A percentile compares a stretch with the other conserved stretches of the same genome.
Conservation (phyloP, 331 rosid species). For the Erythrophleum ivorense region DNA sequence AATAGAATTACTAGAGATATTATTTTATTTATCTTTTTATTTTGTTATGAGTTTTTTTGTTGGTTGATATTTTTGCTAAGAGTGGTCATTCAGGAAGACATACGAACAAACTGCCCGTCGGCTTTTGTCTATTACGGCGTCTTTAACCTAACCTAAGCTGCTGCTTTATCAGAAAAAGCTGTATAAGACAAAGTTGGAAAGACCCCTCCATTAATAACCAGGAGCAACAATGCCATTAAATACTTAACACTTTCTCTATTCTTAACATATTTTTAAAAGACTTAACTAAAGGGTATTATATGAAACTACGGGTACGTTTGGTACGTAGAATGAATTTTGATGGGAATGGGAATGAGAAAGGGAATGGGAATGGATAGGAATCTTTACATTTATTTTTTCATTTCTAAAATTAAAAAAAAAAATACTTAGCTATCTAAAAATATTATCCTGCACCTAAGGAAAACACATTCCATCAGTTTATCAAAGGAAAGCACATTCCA, state of each 20-base stretch:
- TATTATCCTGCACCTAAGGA: too few relatives aligned
- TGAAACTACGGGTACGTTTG: too few relatives aligned
- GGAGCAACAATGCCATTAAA: slow-evolving; percentile 23
- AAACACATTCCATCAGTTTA: too few relatives aligned
- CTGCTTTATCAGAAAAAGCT: slow-evolving; percentile 3
- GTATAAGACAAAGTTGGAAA: slow-evolving; percentile 42
- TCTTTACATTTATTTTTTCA: too few relatives aligned
- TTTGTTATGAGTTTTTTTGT: too few relatives aligned
- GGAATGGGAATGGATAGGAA: too few relatives aligned
- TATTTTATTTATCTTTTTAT: background rate
- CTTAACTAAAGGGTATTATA: background rate
- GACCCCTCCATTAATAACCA: slow-evolving; percentile 7
- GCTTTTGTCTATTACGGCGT: slow-evolving; percentile 30
- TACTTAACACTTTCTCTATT: slow-evolving; percentile 7
- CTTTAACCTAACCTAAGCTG: slow-evolving; percentile 23
- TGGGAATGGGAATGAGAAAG: too few relatives aligned
- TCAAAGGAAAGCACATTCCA: too few relatives aligned
- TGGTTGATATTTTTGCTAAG: background rate
- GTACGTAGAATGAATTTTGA: too few relatives aligned
- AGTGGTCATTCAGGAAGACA: background rate
- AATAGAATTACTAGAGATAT: background rate
- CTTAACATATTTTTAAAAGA: background rate
- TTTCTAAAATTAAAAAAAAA: too few relatives aligned
- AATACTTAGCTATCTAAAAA: too few relatives aligned
- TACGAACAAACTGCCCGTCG: background rate